Conservation (phyloP, 169 alveolate species). For the Eimeria tenella region DNA sequence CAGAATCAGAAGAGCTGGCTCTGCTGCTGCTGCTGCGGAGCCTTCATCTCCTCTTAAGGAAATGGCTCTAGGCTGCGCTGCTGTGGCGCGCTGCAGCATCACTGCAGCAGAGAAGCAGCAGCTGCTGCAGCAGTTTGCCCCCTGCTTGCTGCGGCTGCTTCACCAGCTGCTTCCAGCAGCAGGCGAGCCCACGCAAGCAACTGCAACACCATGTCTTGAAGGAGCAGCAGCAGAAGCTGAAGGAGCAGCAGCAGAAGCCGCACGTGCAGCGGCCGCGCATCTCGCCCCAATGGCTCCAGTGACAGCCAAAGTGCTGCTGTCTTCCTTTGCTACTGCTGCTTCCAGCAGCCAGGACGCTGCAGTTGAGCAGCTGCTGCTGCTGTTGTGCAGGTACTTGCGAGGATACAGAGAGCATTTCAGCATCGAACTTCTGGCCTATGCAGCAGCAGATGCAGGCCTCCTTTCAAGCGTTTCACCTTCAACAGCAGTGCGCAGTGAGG, state of each 20-base stretch:
- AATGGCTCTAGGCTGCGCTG: not conserved
- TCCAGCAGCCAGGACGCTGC: not conserved
- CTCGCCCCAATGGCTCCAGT: not conserved
- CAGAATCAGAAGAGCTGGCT: too few relatives aligned
- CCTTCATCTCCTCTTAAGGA: not conserved
- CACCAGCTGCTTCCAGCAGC: not conserved
- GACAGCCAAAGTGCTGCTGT: not conserved
- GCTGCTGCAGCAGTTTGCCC: not conserved
- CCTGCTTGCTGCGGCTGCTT: not conserved
- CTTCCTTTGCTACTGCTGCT: not conserved
- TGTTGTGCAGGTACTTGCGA: not conserved
- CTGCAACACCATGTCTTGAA: not conserved
- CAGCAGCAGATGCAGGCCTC: not conserved
- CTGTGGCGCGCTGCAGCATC: not conserved
- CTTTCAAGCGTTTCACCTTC: not conserved
- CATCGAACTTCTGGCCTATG: not conserved
- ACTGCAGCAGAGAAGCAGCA: slow-evolving; percentile 1
- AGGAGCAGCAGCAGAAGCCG: too few relatives aligned
- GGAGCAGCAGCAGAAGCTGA: not conserved
- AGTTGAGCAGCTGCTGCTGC: not conserved
- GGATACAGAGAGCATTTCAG: not conserved
- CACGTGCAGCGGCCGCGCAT: not conserved
- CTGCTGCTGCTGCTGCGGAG: not conserved
- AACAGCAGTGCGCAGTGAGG: not conserved
- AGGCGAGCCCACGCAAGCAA: not conserved